phyloP scores from a whole-genome alignment of 257 asterid genomes.

The Perilla frutescens region DNA sequence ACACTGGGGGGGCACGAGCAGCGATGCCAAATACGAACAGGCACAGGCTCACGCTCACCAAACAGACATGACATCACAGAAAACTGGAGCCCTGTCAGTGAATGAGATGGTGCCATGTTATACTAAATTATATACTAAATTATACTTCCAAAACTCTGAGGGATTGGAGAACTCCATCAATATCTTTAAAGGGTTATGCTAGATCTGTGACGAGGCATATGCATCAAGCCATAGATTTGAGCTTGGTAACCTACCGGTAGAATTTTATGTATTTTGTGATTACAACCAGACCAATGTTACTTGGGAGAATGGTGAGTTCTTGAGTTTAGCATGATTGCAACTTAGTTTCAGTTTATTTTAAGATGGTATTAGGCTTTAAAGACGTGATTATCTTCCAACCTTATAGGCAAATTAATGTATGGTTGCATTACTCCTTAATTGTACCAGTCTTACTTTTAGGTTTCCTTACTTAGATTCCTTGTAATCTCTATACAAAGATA shows the following conservation, averaged over 20 bases:
- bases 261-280: neutral
- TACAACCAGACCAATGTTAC: slow-evolving; percentile 4
- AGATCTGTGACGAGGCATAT: neutral
- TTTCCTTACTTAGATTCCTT: neutral
- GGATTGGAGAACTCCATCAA: neutral
- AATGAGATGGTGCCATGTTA: neutral
- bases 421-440: neutral
- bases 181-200: neutral
- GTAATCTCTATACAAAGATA: neutral
- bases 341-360: neutral
- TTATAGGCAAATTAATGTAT: neutral
- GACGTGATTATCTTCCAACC: neutral
- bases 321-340: neutral
- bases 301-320: neutral
- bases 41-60: too few relatives aligned
- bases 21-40: too few relatives aligned
- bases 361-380: neutral
- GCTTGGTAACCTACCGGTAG: neutral
- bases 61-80: too few relatives aligned
- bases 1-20: too few relatives aligned
- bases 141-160: neutral
- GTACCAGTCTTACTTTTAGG: neutral
- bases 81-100: neutral
- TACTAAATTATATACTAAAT: too few relatives aligned
- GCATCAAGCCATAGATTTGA: neutral